phyloP scores from a whole-genome alignment of 2,329 filamentous ascomycete species.

The Fusarium sp. region DNA sequence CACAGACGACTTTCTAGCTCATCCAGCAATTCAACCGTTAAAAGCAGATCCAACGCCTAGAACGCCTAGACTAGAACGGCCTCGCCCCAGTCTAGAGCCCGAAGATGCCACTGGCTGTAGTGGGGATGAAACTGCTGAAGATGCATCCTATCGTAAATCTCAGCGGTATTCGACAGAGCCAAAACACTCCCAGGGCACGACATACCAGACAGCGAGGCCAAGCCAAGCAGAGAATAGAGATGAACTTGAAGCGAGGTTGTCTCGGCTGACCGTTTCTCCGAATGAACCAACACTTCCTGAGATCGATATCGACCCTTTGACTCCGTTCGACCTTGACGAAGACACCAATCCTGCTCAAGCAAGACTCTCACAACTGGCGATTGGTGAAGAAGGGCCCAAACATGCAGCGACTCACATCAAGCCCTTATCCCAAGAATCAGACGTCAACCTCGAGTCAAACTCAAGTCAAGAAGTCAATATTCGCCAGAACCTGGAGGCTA shows the following conservation, averaged over 20 bases:
- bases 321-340: conserved; percentile 1
- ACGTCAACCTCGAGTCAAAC: conserved; percentile 4
- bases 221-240: conserved; percentile 3
- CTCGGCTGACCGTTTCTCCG: conserved; percentile 17
- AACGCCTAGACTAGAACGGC: conserved; percentile 24
- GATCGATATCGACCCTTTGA: background rate
- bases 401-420: background rate
- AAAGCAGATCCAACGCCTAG: conserved; percentile 12
- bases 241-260: conserved; percentile 17
- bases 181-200: background rate
- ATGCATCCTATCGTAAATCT: background rate
- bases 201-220: background rate
- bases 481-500: background rate
- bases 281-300: background rate
- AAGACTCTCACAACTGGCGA: conserved; percentile 10
- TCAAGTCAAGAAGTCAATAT: conserved; percentile 4
- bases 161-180: background rate
- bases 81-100: conserved; percentile 11
- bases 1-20: conserved; percentile 5
- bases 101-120: background rate
- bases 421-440: conserved; percentile 10
- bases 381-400: conserved; percentile 6
- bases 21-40: conserved; percentile 29
- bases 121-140: background rate
- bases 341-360: background rate